Evolutionary conservation across 2,329 filamentous ascomycete genomes (phyloP).

Genomic region (Zymoseptoria ardabiliae): DNA sequence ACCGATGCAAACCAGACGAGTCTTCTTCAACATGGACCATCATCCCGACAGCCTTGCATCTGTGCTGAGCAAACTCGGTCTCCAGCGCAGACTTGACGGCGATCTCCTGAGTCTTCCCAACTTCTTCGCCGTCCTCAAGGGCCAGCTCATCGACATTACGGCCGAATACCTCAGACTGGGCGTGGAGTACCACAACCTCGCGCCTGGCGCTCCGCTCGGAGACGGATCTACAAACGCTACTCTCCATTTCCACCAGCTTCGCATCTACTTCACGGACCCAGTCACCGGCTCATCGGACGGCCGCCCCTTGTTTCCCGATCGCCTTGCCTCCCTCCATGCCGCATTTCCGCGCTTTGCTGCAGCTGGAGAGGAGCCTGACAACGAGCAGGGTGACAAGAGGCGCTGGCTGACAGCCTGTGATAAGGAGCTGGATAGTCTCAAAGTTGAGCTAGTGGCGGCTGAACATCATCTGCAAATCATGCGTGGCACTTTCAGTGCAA

Average conservation of each 20-base stretch:
- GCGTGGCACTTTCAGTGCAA: too few relatives aligned
- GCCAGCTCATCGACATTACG: not conserved
- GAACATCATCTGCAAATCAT: not conserved
- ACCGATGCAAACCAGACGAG: not conserved
- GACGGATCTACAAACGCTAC: not conserved
- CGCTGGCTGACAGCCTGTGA: not conserved
- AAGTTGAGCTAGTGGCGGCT: not conserved
- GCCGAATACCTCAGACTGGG: not conserved
- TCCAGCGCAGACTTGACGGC: not conserved
- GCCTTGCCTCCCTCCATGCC: not conserved
- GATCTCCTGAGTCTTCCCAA: not conserved
- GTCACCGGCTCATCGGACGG: too few relatives aligned
- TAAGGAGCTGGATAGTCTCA: not conserved
- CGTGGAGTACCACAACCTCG: not conserved
- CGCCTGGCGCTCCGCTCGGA: not conserved
- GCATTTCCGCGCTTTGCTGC: not conserved
- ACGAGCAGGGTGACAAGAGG: not conserved
- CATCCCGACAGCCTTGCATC: not conserved
- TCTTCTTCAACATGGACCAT: not conserved
- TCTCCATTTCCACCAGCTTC: not conserved
- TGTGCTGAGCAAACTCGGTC: not conserved
- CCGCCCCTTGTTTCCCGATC: not conserved
- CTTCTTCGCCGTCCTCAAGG: not conserved
- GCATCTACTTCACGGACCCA: not conserved
- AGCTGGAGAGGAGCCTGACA: not conserved